These are phyloP conservation scores for Beta vulgaris DNA, from an alignment of 148 eudicot species.

Conservation along the genomic window DNA sequence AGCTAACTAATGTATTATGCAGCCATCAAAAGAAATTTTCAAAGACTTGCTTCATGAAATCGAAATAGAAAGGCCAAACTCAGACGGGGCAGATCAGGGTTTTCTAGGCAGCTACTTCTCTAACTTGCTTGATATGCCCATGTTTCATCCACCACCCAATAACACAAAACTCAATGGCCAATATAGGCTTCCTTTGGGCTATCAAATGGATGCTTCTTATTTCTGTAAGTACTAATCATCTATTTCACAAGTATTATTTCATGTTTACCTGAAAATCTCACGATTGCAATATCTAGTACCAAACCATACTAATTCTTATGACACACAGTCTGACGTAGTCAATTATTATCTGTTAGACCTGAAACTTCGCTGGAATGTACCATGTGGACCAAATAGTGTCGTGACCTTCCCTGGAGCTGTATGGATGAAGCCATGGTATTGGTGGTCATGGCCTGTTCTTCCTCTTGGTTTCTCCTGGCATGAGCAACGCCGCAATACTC, in stretches of 20 bases:
- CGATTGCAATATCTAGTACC: too few species aligned
- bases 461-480: slow-evolving; percentile 95
- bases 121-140: slow-evolving; percentile 73
- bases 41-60: slow-evolving; percentile 72
- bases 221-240: slow-evolving; percentile 60
- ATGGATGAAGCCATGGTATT: slow-evolving; percentile 97
- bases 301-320: too few species aligned
- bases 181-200: slow-evolving; percentile 88
- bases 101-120: slow-evolving; percentile 84
- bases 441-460: slow-evolving; percentile 99
- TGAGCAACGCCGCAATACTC: slow-evolving; percentile 70
- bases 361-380: slow-evolving; percentile 80
- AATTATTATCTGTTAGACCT: slow-evolving; percentile 44
- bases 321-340: too few species aligned
- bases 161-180: slow-evolving; percentile 60
- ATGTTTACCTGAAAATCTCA: too few species aligned
- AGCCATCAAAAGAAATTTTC: slow-evolving; percentile 78
- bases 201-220: slow-evolving; percentile 98
- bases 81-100: slow-evolving; percentile 93
- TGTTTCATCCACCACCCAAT: slow-evolving; percentile 76
- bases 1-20: too few species aligned
- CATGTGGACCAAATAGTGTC: slow-evolving; percentile 95
- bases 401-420: slow-evolving; percentile 90
- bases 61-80: slow-evolving; percentile 50
- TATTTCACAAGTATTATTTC: too few species aligned